Evolutionary conservation across 352 stramenopile genomes (phyloP).

Genomic region (Globisporangium sylvaticum): DNA sequence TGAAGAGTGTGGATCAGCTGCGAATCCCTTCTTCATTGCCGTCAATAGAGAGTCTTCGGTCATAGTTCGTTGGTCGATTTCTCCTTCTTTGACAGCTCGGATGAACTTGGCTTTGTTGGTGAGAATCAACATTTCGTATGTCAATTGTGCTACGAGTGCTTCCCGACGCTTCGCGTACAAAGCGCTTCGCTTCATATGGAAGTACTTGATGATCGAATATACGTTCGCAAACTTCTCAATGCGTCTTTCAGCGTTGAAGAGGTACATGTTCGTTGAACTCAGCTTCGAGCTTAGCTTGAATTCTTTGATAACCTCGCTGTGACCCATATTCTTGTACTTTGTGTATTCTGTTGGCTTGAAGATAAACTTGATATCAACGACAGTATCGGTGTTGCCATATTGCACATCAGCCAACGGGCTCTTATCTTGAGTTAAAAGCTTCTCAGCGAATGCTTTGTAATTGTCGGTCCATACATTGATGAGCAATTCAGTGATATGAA

Average conservation of each 20-base stretch:
- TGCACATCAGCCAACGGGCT: not conserved
- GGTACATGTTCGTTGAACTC: slow-evolving; percentile 8
- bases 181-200: too few species aligned
- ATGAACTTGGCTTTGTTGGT: too few species aligned
- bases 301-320: not conserved
- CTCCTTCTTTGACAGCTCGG: too few species aligned
- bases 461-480: not conserved
- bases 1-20: too few species aligned
- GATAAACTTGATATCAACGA: slow-evolving; percentile 5
- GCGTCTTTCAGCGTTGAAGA: slow-evolving; percentile 5
- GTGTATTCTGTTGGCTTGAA: slow-evolving; percentile 4
- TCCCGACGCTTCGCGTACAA: too few species aligned
- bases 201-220: not conserved
- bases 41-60: too few species aligned
- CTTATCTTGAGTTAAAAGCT: not conserved
- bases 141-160: too few species aligned
- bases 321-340: not conserved
- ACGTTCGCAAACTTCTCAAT: not conserved
- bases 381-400: slow-evolving; percentile 4
- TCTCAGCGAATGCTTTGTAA: not conserved
- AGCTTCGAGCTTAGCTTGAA: not conserved
- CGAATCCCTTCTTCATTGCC: too few species aligned
- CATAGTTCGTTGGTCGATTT: too few species aligned
- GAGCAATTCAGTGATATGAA: not conserved
- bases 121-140: too few species aligned